phyloP scores from a whole-genome alignment of 164 flowering plant species.

The Aristolochia californica region DNA sequence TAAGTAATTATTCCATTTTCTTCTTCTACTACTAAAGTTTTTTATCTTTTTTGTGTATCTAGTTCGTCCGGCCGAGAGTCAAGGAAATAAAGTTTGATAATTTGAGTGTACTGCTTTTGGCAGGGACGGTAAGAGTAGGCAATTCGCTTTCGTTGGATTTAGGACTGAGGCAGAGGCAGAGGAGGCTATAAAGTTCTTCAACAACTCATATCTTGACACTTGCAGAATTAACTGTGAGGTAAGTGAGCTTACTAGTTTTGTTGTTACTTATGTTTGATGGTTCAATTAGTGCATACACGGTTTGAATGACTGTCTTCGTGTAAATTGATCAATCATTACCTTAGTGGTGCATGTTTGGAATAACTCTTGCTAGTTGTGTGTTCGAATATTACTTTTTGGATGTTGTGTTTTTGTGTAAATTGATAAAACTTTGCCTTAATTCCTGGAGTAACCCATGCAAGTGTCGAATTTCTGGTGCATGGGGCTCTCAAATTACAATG shows the following conservation, averaged over 20 bases:
- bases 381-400: no score
- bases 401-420: no score
- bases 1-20: conserved; percentile 24
- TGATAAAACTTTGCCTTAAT: no score
- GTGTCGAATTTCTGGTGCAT: no score
- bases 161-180: conserved; percentile 67
- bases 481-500: no score
- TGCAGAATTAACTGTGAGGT: conserved; percentile 74
- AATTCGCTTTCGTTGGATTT: conserved; percentile 81
- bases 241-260: conserved; percentile 1
- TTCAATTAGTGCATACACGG: background rate
- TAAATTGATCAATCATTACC: no score
- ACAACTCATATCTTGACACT: conserved; percentile 66
- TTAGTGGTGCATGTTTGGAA: no score
- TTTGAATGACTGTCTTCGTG: no score
- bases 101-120: background rate
- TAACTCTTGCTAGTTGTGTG: no score
- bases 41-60: background rate
- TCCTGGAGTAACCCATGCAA: no score
- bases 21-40: background rate
- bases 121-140: conserved; percentile 90
- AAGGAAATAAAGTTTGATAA: background rate
- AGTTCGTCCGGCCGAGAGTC: background rate
- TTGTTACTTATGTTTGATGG: background rate
- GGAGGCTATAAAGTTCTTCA: conserved; percentile 67